Evolutionary conservation across 176 grass and related monocot genomes (phyloP).

Genomic region (Echinochloa phyllopogon): DNA sequence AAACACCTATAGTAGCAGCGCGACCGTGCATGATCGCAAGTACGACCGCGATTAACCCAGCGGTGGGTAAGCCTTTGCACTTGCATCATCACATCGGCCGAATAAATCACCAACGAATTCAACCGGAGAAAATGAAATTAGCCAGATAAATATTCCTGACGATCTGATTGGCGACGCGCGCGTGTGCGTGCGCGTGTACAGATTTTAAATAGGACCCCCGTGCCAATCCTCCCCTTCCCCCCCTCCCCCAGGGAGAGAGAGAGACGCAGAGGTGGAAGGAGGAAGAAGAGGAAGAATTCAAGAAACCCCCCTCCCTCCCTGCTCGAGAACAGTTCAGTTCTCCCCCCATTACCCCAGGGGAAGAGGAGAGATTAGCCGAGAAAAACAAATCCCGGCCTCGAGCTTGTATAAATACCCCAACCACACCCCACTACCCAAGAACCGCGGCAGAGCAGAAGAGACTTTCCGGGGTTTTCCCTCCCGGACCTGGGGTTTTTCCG

Average conservation of each 20-base stretch:
- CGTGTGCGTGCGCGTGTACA: conserved; percentile 30
- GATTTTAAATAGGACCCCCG: conserved; percentile 30
- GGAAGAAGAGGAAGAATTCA: neutral
- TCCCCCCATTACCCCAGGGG: conserved; percentile 11
- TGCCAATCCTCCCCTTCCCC: neutral
- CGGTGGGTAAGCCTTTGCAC: conserved; percentile 23
- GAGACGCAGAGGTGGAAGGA: neutral
- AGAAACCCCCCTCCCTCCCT: no score
- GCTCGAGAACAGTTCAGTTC: conserved; percentile 3
- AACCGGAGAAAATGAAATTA: neutral
- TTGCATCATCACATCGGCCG: conserved; percentile 28
- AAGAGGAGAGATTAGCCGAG: neutral
- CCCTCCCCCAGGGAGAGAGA: neutral
- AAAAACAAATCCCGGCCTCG: neutral
- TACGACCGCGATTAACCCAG: conserved; percentile 32
- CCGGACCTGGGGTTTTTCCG: neutral
- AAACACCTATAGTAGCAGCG: no score
- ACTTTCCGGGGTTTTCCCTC: conserved; percentile 29
- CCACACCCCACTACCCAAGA: conserved; percentile 32
- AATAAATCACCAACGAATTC: neutral
- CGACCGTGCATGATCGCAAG: conserved; percentile 33
- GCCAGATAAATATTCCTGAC: neutral
- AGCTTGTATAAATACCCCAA: conserved; percentile 47
- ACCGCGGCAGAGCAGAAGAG: conserved; percentile 30
- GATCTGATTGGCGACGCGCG: neutral